These are phyloP conservation scores for Sapria himalayana DNA, from an alignment of 345 rosid genomes.

Conservation along the genomic window DNA sequence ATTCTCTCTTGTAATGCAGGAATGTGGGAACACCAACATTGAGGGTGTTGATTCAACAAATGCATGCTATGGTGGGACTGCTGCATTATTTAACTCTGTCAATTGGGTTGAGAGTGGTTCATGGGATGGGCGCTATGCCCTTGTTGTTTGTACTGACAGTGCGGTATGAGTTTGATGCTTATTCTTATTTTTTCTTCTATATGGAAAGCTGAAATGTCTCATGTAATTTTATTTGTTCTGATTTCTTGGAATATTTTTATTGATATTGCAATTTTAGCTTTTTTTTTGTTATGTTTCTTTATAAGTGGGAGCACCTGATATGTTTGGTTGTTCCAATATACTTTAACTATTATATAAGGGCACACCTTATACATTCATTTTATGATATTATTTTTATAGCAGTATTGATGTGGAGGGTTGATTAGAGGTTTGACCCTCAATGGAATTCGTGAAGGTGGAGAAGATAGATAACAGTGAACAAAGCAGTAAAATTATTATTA, in stretches of 20 bases:
- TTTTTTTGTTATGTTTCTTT: too few species aligned
- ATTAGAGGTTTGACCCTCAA: too few species aligned
- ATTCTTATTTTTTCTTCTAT: neutral
- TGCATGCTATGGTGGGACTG: conserved; percentile 99
- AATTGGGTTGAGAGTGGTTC: conserved; percentile 98
- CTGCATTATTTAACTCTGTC: conserved; percentile 89
- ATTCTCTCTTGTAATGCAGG: conserved; percentile 26
- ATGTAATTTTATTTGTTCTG: neutral
- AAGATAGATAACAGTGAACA: too few species aligned
- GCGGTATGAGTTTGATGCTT: conserved; percentile 40
- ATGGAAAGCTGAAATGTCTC: neutral
- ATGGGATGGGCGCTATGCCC: conserved; percentile 98
- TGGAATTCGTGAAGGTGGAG: too few species aligned
- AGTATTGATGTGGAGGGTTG: too few species aligned
- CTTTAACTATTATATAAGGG: too few species aligned
- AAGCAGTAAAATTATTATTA: too few species aligned
- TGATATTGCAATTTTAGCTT: too few species aligned
- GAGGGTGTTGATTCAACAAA: conserved; percentile 98
- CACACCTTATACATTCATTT: too few species aligned
- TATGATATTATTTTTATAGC: too few species aligned
- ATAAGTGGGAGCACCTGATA: neutral
- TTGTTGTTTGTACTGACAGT: conserved; percentile 89
- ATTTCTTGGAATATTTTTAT: too few species aligned
- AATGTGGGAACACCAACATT: conserved; percentile 80
- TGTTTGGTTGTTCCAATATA: neutral